Base-by-base conservation (phyloP, 345 rosid species). In the Eucalyptus dawsonii region DNA sequence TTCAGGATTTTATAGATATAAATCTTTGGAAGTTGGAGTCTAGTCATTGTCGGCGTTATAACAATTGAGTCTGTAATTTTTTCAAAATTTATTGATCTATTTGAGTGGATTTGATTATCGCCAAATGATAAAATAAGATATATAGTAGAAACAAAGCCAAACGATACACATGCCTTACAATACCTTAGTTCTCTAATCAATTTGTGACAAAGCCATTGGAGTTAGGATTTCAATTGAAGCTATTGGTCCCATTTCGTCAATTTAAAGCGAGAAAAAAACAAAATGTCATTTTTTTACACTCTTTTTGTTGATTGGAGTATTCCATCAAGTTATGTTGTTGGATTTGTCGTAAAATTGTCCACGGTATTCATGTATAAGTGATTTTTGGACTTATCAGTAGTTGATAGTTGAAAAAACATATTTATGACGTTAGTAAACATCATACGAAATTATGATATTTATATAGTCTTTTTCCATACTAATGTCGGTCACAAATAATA, bases 341-440 rank as follows among this genome's bases (percentile, higher is more conserved):
- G 8, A 29, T 62, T 29, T 29, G n/a, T 29, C 4, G 5, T 0
- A 62, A 60, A 60, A 3, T 60, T 13, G 34, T 13, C 16, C 15
- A 60, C 0, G 3, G 34, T 60, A 60, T 6, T 27, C 16, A 5
- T 3, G 31, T 60, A n/a, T 60, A 60, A 12, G 12, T 29, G 69
- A 62, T 29, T 62, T 60, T 62, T 29, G 27, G 27, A 60, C 1
- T 60, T 27, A 12, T 60, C 0, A 60, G 15, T 12, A n/a, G n/a
- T 29, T 5, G 1, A 12, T 6, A 29, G 4, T 29, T 29, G 69
- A 13, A 60, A 60, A 13, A 60, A 27, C 2, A 60, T 11, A 27
- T 0, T 27, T 3, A 27, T 14, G 34, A 27, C 9, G 6, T 2
- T 14, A 62, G 7, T 3, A 11, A 60, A 12, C 0, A 3, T 6